Conservation (phyloP, 108 stramenopile genomes). For the Cyclotella cryptica region DNA sequence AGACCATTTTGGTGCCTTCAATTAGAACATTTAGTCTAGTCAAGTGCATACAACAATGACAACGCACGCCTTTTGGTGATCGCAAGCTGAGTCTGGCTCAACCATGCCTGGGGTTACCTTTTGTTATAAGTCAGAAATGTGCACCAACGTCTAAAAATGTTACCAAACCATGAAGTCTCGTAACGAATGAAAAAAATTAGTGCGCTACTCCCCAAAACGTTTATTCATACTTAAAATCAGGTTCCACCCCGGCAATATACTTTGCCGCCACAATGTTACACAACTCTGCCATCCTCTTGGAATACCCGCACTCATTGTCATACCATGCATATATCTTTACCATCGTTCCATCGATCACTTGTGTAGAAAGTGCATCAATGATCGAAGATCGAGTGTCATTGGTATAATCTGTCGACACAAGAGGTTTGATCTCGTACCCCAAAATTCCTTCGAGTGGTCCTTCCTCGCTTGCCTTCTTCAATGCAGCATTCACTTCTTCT, state of each 20-base stretch:
- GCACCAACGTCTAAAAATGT: too few species aligned
- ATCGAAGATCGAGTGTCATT: conserved; percentile 87
- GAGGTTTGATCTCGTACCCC: conserved; percentile 86
- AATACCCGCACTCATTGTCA: conserved; percentile 93
- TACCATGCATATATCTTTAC: conserved; percentile 96
- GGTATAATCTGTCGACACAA: conserved; percentile 93
- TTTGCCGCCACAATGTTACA: conserved; percentile 73
- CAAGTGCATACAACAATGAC: too few species aligned
- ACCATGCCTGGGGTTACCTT: too few species aligned
- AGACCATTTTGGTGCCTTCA: too few species aligned
- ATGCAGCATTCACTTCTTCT: conserved; percentile 90
- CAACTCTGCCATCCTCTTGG: conserved; percentile 93
- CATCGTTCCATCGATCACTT: conserved; percentile 93
- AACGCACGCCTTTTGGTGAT: too few species aligned
- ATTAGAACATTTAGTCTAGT: too few species aligned
- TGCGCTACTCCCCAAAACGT: too few species aligned
- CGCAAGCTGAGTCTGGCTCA: too few species aligned
- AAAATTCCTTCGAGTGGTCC: conserved; percentile 90
- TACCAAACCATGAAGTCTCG: too few species aligned
- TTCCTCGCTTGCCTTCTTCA: conserved; percentile 78
- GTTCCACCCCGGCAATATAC: conserved; percentile 54
- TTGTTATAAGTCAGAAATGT: too few species aligned
- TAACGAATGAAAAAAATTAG: too few species aligned
- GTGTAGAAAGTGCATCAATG: conserved; percentile 91
- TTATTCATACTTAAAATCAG: conserved; percentile 8